Conservation (phyloP, 148 eudicot species). For the Amaranthus cruentus region DNA sequence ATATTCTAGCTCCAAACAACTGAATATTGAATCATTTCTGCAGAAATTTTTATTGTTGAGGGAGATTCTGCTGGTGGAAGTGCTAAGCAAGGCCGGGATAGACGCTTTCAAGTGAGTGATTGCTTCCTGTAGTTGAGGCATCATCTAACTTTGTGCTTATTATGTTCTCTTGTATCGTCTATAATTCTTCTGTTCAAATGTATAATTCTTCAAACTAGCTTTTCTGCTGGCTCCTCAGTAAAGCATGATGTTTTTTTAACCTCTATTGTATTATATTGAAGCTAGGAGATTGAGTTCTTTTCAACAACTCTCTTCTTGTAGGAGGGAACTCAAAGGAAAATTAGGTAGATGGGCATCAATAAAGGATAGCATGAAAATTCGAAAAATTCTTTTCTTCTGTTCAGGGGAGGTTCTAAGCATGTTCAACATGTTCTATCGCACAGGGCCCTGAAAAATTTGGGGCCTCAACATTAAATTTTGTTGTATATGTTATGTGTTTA, state of each 20-base stretch:
- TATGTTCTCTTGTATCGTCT: background rate
- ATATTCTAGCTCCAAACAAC: background rate
- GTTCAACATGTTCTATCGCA: too few relatives aligned
- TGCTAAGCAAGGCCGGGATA: conserved; percentile 98
- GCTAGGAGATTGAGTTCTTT: background rate
- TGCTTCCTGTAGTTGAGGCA: background rate
- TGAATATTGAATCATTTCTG: conserved; percentile 17
- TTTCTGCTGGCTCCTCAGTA: background rate
- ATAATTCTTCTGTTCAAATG: background rate
- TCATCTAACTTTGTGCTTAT: background rate
- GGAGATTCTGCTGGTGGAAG: conserved; percentile 99
- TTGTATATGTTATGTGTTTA: too few relatives aligned
- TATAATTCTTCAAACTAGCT: background rate
- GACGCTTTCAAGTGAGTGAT: conserved; percentile 77
- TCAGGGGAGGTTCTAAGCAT: too few relatives aligned
- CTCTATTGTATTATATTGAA: background rate
- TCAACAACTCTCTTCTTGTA: background rate
- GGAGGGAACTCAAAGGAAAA: background rate
- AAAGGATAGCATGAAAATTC: background rate
- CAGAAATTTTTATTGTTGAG: conserved; percentile 98
- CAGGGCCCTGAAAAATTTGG: too few relatives aligned
- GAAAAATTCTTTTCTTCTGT: background rate
- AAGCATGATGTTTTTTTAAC: background rate
- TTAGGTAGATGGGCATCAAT: background rate
- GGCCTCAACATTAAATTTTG: too few relatives aligned